Conservation (phyloP, 345 rosid genomes). For the Raphanus raphanistrum region DNA sequence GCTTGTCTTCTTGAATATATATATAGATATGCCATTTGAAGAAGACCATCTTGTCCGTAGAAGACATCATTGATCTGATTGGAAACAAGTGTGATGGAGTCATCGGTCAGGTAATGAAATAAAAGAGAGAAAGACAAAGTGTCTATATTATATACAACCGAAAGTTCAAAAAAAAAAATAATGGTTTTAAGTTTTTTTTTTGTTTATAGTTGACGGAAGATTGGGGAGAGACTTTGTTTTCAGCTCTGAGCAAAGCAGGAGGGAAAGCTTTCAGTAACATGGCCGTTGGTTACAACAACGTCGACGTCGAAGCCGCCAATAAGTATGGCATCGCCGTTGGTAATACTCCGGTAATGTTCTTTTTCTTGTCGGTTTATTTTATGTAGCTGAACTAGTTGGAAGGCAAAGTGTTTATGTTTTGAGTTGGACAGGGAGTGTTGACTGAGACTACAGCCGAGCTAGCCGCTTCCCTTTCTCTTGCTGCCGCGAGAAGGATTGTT, state of each 20-base stretch:
- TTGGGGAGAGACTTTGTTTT: slow-evolving; percentile 92
- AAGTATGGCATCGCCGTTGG: slow-evolving; percentile 95
- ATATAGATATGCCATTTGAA: slow-evolving; percentile 80
- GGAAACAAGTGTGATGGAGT: slow-evolving; percentile 94
- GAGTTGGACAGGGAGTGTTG: slow-evolving; percentile 71
- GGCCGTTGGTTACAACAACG: slow-evolving; percentile 99
- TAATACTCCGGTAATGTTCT: slow-evolving; percentile 73
- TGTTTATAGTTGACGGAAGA: slow-evolving; percentile 75
- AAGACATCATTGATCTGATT: slow-evolving; percentile 82
- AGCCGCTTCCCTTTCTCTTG: slow-evolving; percentile 88
- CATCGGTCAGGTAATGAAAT: slow-evolving; percentile 72
- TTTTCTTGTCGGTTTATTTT: not conserved
- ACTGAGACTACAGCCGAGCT: slow-evolving; percentile 97
- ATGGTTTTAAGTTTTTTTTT: not conserved
- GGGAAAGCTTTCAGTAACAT: slow-evolving; percentile 96
- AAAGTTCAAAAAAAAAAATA: not conserved
- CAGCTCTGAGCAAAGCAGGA: slow-evolving; percentile 87
- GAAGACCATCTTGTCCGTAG: slow-evolving; percentile 92
- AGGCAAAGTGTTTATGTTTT: not conserved
- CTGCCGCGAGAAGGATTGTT: slow-evolving; percentile 94
- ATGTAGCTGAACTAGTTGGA: not conserved
- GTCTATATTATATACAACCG: not conserved
- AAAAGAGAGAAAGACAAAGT: slow-evolving; percentile 8
- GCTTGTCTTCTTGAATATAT: not conserved
- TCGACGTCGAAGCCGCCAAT: slow-evolving; percentile 90